phyloP scores from a whole-genome alignment of 208 protist species.

The Acanthamoeba castellanii region DNA sequence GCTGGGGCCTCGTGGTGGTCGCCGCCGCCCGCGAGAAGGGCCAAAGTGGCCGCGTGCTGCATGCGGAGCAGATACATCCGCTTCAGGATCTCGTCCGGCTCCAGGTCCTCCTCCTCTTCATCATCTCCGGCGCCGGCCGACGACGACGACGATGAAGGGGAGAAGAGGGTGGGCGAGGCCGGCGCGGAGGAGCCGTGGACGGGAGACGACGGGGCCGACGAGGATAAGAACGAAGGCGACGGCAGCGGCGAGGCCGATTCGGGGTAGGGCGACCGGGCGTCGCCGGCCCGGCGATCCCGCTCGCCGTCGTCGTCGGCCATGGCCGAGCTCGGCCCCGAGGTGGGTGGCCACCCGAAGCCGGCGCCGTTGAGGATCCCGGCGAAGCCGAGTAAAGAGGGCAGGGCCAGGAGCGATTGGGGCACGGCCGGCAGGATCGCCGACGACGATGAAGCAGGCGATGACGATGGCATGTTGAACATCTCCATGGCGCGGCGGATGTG shows the following conservation, averaged over 20 bases:
- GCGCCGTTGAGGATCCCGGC: background rate
- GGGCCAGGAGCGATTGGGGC: background rate
- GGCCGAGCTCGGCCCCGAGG: too few relatives aligned
- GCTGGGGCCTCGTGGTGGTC: too few relatives aligned
- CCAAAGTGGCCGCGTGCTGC: background rate
- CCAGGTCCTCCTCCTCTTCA: background rate
- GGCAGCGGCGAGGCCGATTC: background rate
- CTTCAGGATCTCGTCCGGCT: background rate
- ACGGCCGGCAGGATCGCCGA: background rate
- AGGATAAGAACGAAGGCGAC: background rate
- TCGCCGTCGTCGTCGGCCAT: background rate
- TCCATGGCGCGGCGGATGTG: background rate
- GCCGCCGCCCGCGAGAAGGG: background rate
- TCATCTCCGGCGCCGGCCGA: background rate
- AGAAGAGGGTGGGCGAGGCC: background rate
- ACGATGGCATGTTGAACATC: background rate
- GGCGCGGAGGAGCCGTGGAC: background rate
- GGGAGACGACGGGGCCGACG: background rate
- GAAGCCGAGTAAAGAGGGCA: background rate
- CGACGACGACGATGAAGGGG: background rate
- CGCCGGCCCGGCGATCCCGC: background rate
- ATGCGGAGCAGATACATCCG: slow-evolving; percentile 22
- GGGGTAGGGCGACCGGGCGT: slow-evolving; percentile 1
- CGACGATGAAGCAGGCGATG: background rate
- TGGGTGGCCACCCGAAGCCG: too few relatives aligned